Base-by-base conservation (phyloP, 805 yeast genomes). In the Candida anglica region DNA sequence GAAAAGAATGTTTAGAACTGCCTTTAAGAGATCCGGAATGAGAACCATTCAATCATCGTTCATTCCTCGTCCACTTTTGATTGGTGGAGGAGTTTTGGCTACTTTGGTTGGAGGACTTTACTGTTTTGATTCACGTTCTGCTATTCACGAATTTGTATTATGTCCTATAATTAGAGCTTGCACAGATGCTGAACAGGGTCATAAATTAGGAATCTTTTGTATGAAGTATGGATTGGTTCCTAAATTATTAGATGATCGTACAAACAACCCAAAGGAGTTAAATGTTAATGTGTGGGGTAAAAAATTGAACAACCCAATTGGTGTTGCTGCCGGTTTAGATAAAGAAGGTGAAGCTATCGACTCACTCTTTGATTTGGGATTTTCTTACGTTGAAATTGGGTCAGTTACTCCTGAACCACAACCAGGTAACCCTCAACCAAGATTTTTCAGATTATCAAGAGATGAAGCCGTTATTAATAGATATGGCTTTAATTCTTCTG, bases 281-380 rank as follows among this genome's bases (percentile, higher is more conserved):
- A 62, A 71, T 11, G 87, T 81, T 15, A 55, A 69, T 26, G 81
- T 81, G 0, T 85, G 86, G 53, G 87, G 86, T 6, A 60, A 58
- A n/a, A 72, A 67, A 36, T 62, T 91, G 52, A 70, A 71, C 15
- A 80, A 81, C 36, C 97, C 98, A 16, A 67, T 91, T 32, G 97
- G 97, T 10, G 71, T 89, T 48, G 97, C 98, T 32, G 98, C 98
- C 17, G 98, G 98, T 9, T 73, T 91, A 43, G 98, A 91, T 59
- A 91, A 91, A 62, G 81, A 89, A 50, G 98, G 86, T 33, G 95
- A 87, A 52, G 95, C 86, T 15, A 77, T 91, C 45, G 97, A 91
- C 47, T 64, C 88, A 0, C 68, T 91, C 39, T 80, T 81, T 46
- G 71, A 79, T 42, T 53, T 74, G 36, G 98, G 98, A 2, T 89